Conservation (phyloP, 768 basidiomycete species). For the Hydnum rufescens region DNA sequence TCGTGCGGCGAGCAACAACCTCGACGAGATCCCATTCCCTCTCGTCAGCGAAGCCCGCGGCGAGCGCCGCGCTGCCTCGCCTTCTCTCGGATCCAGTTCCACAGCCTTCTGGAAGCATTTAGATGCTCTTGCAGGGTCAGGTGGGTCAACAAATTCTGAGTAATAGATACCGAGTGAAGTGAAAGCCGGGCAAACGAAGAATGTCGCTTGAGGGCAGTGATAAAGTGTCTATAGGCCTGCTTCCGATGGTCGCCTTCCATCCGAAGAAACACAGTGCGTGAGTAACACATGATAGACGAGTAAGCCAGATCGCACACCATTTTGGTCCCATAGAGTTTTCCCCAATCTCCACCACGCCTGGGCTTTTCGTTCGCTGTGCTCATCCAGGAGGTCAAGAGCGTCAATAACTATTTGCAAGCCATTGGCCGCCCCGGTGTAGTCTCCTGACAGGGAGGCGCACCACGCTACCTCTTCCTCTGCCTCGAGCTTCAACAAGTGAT, state of each 20-base stretch:
- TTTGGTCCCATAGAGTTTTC: slow-evolving; percentile 47
- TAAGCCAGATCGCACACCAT: too few relatives aligned
- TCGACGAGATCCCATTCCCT: slow-evolving; percentile 93
- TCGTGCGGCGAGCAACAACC: slow-evolving; percentile 77
- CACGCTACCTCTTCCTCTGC: slow-evolving; percentile 72
- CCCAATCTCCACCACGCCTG: slow-evolving; percentile 77
- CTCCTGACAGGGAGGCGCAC: slow-evolving; percentile 44
- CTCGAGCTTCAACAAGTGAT: slow-evolving; percentile 26
- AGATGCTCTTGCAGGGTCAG: slow-evolving; percentile 67
- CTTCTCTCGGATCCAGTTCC: slow-evolving; percentile 81
- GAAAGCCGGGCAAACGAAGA: slow-evolving; percentile 76
- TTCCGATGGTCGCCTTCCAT: slow-evolving; percentile 30
- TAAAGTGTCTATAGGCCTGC: slow-evolving; percentile 60
- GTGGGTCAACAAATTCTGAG: slow-evolving; percentile 41
- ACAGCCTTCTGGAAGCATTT: slow-evolving; percentile 98
- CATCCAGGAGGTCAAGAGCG: slow-evolving; percentile 26
- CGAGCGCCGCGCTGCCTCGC: slow-evolving; percentile 68
- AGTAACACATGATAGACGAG: slow-evolving; percentile 2
- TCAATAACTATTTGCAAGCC: slow-evolving; percentile 31
- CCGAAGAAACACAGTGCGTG: background rate
- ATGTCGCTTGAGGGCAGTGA: slow-evolving; percentile 54
- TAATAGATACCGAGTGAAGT: slow-evolving; percentile 90
- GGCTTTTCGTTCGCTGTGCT: slow-evolving; percentile 40
- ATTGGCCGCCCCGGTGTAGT: slow-evolving; percentile 26
- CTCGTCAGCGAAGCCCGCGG: slow-evolving; percentile 79